These are phyloP conservation scores for Polytolypa hystricis DNA, from an alignment of 2,329 filamentous ascomycete genomes.

Conservation along the genomic window DNA sequence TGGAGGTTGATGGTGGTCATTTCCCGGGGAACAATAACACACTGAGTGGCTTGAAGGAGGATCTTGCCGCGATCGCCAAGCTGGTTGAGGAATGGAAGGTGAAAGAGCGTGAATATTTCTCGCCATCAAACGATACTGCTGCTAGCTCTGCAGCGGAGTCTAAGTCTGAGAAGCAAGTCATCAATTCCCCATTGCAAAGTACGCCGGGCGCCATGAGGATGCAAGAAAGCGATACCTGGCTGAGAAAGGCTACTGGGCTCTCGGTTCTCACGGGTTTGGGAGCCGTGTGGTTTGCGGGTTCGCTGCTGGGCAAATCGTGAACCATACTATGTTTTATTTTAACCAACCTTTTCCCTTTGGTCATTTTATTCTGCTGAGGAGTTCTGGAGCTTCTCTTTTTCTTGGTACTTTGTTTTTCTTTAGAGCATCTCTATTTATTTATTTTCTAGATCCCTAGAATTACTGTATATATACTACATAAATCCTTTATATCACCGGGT, in stretches of 20 bases:
- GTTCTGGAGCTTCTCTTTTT: no score
- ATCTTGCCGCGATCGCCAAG: conserved; percentile 60
- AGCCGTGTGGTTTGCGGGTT: conserved; percentile 18
- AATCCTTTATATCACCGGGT: no score
- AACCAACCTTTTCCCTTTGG: no score
- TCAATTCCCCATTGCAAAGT: conserved; percentile 2
- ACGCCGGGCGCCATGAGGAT: conserved; percentile 13
- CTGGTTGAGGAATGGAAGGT: conserved; percentile 44
- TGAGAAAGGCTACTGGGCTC: conserved; percentile 16
- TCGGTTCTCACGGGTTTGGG: conserved; percentile 19
- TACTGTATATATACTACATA: background rate
- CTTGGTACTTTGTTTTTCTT: background rate
- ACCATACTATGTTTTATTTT: conserved; percentile 1
- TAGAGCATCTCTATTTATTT: background rate
- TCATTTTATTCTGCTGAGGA: no score
- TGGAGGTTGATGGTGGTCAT: conserved; percentile 65
- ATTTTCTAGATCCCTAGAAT: background rate
- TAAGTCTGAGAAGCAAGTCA: background rate
- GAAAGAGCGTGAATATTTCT: conserved; percentile 23
- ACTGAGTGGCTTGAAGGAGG: conserved; percentile 46
- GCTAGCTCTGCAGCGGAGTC: conserved; percentile 4
- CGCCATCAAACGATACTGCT: conserved; percentile 12
- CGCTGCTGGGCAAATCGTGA: conserved; percentile 6
- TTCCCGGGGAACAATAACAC: conserved; percentile 32
- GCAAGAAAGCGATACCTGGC: conserved; percentile 15